These are phyloP conservation scores for Durio zibethinus DNA, from an alignment of 345 rosid species.

Conservation along the genomic window DNA sequence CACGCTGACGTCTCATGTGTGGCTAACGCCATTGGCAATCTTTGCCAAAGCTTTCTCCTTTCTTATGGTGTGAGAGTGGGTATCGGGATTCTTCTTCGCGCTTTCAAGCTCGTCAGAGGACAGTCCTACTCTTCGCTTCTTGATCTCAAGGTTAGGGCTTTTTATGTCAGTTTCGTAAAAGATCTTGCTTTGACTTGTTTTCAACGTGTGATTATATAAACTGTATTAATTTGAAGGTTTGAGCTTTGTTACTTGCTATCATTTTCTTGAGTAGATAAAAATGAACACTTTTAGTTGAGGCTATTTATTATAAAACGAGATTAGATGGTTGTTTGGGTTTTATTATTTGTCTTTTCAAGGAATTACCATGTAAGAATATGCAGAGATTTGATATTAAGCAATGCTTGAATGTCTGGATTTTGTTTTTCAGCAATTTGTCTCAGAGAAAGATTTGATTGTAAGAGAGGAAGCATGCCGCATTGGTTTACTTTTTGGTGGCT, in stretches of 20 bases:
- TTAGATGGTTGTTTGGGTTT: neutral
- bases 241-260: neutral
- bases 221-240: neutral
- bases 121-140: slow-evolving; percentile 88
- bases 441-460: slow-evolving; percentile 97
- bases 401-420: neutral
- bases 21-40: slow-evolving; percentile 97
- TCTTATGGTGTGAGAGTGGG: slow-evolving; percentile 97
- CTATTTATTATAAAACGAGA: neutral
- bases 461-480: slow-evolving; percentile 97
- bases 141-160: slow-evolving; percentile 75
- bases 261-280: neutral
- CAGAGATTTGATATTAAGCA: neutral
- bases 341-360: neutral
- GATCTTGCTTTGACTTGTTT: neutral
- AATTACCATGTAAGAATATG: neutral
- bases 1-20: slow-evolving; percentile 89
- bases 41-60: slow-evolving; percentile 97
- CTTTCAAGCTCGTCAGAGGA: slow-evolving; percentile 88
- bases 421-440: slow-evolving; percentile 86
- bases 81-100: slow-evolving; percentile 94
- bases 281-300: neutral
- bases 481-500: slow-evolving; percentile 92
- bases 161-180: neutral
- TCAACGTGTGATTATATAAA: neutral